Evolutionary conservation across 805 yeast species (phyloP), one percentile per base, ranked within the genome.

Genomic region (Millerozyma miso): DNA sequence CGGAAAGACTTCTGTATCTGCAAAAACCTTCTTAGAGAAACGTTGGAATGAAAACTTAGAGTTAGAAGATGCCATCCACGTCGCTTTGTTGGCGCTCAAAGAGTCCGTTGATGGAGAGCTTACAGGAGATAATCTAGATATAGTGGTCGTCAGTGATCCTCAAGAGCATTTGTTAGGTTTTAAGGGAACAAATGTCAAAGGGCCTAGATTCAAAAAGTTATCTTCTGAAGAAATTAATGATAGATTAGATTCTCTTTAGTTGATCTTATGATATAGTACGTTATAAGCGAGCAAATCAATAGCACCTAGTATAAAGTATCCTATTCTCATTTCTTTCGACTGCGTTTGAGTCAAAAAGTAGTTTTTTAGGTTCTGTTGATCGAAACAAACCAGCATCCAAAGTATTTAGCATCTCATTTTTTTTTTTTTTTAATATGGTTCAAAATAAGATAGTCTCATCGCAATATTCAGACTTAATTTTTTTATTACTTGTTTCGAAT

Each of bases 31-130:
- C 56, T 70, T 93, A 59, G 99, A 93, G 65, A 93, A 93, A 70
- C 83, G 99, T 69, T 93, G 98, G 97, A 91, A 90, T 61, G 95
- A 89, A 51, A 96, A 93, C 65, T 74, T 93, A 60, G 99, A 93
- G 69, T 75, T 93, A 49, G 99, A 93, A 69, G 99, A 93, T 63
- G 99, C 98, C 39, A 88, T 93, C 51, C 98, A 93, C 65, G 93
- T 91, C 60, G 97, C 98, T 1, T 73, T 93, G 37, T 72, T 93
- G 55, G 93, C 99, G 3, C 74, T 93, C 62, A 93, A 93, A 65
- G 99, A 93, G 67, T 82, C 96, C 19, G 91, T 93, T 40, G 99
- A 93, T 64, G 99, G 99, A 44, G 99, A 93, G 60, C 86, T 93
- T 80, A 89, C 85, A 49, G 98, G 98, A 38, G 95, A 89, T 52